Base-by-base conservation (phyloP, 345 rosid species). In the Eutrema japonicum region DNA sequence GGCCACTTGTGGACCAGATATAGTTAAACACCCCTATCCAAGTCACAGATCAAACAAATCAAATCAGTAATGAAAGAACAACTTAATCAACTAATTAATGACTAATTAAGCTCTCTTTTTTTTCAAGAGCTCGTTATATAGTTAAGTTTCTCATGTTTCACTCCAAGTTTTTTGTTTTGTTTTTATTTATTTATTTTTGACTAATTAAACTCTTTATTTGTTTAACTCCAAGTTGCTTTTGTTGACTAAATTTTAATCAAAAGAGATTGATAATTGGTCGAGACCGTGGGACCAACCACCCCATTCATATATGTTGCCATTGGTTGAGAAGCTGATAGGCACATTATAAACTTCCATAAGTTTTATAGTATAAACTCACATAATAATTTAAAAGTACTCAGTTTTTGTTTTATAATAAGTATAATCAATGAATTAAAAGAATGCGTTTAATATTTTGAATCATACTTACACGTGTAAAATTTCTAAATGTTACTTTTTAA, bases 221-320 rank as follows among this genome's bases (percentile, higher is more conserved):
- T 66, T 27, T 37, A 53, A 63, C 70, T 62, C 41, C 66, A 74
- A 74, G 60, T 57, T 66, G 78, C 46, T 74, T 74, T 66, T 66
- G 61, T 74, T 74, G 72, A 74, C 67, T 74, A 30, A 40, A 3
- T 38, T 59, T 46, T 27, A 46, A 49, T 27, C 8, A 9, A n/a
- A 26, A 30, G 26, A 64, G 27, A 7, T n/a, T 65, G 22, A 37
- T 48, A 12, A 66, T 57, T 48, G 60, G 49, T 65, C 3, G 36
- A 55, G 42, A 12, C n/a, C 26, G 11, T 72, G 72, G 66, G 77
- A 66, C 60, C 72, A 56, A 66, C 41, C 7, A 40, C 22, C 60
- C 26, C 66, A 38, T 57, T 30, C 60, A 47, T 45, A 10, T 18
- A 14, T 57, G 10, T 46, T 47, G 35, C 45, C 35, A 48, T 74